Evolutionary conservation across 495 filamentous ascomycete species (phyloP), one percentile per base, ranked within the genome.

Genomic region (Xeromyces bisporus): DNA sequence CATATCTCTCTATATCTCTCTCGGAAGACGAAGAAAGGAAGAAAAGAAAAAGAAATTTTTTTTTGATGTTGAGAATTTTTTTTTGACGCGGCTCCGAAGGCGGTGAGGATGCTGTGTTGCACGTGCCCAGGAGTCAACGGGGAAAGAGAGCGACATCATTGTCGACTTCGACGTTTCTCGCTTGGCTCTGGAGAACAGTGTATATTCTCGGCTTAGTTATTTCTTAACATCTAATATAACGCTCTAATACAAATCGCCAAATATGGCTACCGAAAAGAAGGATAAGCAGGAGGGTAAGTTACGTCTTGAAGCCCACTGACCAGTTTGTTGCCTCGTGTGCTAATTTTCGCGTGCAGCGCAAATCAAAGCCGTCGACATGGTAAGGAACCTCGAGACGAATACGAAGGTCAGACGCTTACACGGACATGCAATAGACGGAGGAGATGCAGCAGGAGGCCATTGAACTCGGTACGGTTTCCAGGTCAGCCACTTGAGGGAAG

Each of bases 311-410:
- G 18, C 20, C 9, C 9, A 23, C 31, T 29, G 33, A 29, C 25
- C 12, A 33, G 24, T 7, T 15, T 26, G 26, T 36, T 40, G 28
- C 14, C 7, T 16, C 18, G 9, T 16, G 16, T 28, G 35, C 56
- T 67, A 55, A 62, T 43, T 17, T 26, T 28, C 21, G 12, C 32
- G 13, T 47, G 33, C 48, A 97, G 89, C 80, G 33, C 81, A 89
- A 53, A 74, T 97, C 51, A 96, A 96, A 64, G 92, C 85, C 32
- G 87, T 81, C 30, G 89, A 97, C 44, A 97, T 97, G 89, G 89
- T 96, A 71, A 50, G 61, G 18, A 36, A 30, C 16, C 31, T 21
- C 12, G 20, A 23, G 13, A 15, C 11, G 14, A 15, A 34, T 18
- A 23, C 18, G 3, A 27, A 12, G n/a, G 15, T 28, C 7, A 20